These are phyloP conservation scores for Edaphochlamys debaryana DNA, from an alignment of 139 green algal genomes.

Conservation along the genomic window DNA sequence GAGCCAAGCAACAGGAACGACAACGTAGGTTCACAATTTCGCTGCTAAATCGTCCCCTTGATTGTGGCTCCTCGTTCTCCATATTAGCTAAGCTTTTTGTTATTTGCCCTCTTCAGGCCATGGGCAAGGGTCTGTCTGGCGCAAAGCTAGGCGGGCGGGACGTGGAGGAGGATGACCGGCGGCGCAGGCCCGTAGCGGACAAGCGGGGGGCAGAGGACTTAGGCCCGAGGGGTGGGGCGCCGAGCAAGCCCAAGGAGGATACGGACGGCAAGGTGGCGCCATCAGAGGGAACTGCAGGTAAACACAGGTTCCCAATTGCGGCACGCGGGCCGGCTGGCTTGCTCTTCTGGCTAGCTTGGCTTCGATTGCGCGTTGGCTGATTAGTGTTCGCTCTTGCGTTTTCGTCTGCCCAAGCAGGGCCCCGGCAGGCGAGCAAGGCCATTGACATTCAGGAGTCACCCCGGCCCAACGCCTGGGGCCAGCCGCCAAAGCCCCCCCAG, in stretches of 20 bases:
- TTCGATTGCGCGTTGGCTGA: too few relatives aligned
- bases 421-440: not conserved
- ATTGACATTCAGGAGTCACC: constrained; percentile 34
- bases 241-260: not conserved
- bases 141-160: not conserved
- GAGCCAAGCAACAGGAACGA: not conserved
- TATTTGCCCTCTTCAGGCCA: too few relatives aligned
- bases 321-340: too few relatives aligned
- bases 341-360: too few relatives aligned
- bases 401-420: too few relatives aligned
- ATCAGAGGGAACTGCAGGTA: not conserved
- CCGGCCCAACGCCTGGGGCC: constrained; percentile 23
- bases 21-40: not conserved
- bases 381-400: too few relatives aligned
- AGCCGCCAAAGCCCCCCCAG: constrained; percentile 1
- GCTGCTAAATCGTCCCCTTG: too few relatives aligned
- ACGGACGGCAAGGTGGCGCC: not conserved
- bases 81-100: too few relatives aligned
- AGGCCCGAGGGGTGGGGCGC: not conserved
- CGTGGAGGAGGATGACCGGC: constrained; percentile 9
- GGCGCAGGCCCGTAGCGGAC: constrained; percentile 1
- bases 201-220: constrained; percentile 42
- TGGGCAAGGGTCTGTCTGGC: too few relatives aligned
- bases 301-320: too few relatives aligned
- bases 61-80: too few relatives aligned